These are phyloP conservation scores for Protomyces inundatus DNA, from an alignment of 1,139 yeast genomes.

Conservation along the genomic window DNA sequence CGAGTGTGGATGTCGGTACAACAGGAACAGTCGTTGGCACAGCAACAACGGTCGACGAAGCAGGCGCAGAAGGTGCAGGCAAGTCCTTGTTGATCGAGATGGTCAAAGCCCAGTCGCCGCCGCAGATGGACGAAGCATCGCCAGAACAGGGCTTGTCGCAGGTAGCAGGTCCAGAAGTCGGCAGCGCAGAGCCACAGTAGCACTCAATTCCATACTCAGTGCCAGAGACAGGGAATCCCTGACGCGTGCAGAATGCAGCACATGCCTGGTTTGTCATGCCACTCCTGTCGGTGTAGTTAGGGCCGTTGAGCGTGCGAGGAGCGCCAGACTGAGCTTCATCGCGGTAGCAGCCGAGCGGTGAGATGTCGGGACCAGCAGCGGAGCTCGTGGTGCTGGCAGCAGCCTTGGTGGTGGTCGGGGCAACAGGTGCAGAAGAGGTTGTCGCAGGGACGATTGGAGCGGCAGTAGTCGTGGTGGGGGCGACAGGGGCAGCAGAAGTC, in stretches of 20 bases:
- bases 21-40: not conserved
- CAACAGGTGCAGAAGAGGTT: not conserved
- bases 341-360: not conserved
- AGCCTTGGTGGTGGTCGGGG: not conserved
- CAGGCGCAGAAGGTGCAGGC: not conserved
- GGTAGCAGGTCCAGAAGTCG: conserved; percentile 8
- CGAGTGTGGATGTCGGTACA: not conserved
- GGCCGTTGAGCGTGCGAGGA: conserved; percentile 17
- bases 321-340: not conserved
- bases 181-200: conserved; percentile 14
- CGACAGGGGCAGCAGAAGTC: not conserved
- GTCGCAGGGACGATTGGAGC: not conserved
- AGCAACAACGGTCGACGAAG: not conserved
- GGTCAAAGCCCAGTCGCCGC: conserved; percentile 11
- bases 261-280: conserved; percentile 18
- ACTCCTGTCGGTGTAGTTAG: conserved; percentile 1
- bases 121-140: conserved; percentile 11
- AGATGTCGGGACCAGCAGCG: not conserved
- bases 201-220: conserved; percentile 23
- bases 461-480: not conserved
- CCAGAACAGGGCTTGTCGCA: conserved; percentile 22
- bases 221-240: conserved; percentile 13
- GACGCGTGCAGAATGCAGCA: conserved; percentile 4
- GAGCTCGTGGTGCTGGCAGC: not conserved
- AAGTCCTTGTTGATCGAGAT: not conserved